phyloP scores from a whole-genome alignment of 1,139 yeast genomes.

The Lodderomyces parapsilosis region DNA sequence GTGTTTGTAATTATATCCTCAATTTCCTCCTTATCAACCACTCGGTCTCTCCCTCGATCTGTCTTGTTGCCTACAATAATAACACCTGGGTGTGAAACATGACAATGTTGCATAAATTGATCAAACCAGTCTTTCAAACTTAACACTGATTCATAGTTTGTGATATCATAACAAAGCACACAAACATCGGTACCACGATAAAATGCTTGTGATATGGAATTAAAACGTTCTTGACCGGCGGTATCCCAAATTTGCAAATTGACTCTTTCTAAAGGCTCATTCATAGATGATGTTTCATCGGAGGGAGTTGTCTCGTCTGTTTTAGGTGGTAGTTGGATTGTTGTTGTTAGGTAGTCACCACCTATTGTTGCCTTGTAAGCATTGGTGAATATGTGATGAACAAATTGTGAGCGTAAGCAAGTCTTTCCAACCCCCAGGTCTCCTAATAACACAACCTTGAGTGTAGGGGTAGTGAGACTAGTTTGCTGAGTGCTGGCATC shows the following conservation, averaged over 20 bases:
- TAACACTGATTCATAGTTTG: slow-evolving; percentile 54
- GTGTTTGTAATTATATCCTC: slow-evolving; percentile 33
- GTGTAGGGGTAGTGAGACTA: no score
- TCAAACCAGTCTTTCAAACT: slow-evolving; percentile 52
- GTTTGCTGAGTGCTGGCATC: no score
- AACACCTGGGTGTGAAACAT: slow-evolving; percentile 49
- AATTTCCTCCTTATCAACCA: slow-evolving; percentile 43
- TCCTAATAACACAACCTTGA: slow-evolving; percentile 57
- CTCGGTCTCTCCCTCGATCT: slow-evolving; percentile 40
- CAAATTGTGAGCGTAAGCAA: slow-evolving; percentile 56
- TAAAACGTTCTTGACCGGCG: slow-evolving; percentile 66
- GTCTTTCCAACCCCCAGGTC: slow-evolving; percentile 67
- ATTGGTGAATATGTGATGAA: slow-evolving; percentile 56
- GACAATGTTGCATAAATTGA: slow-evolving; percentile 51
- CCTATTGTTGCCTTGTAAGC: slow-evolving; percentile 65
- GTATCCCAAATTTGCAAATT: slow-evolving; percentile 65
- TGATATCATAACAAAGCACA: slow-evolving; percentile 55
- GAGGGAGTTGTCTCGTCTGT: neutral
- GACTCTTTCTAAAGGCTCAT: slow-evolving; percentile 21
- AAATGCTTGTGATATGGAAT: slow-evolving; percentile 57
- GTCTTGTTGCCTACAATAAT: slow-evolving; percentile 56
- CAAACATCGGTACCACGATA: slow-evolving; percentile 64
- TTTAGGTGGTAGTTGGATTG: slow-evolving; percentile 21
- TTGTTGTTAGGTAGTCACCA: slow-evolving; percentile 56
- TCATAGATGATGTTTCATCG: no score